Percentiles rank a stretch among this genome's conserved stretches.
phyloP scores from a whole-genome alignment of 2,329 filamentous ascomycete species.

The Nemania abortiva region DNA sequence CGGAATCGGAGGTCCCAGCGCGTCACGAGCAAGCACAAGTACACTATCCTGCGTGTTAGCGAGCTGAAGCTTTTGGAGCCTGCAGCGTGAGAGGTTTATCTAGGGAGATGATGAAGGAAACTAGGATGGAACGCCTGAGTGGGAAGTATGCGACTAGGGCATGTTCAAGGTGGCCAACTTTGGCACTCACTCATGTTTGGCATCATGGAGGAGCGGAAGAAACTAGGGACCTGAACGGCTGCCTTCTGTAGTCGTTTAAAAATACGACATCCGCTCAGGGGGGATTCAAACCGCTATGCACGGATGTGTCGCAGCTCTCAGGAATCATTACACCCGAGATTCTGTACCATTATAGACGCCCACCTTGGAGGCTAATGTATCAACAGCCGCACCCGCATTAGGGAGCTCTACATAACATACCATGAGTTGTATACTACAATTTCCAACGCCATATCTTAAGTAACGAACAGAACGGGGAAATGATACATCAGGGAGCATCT shows the following conservation, averaged over 20 bases:
- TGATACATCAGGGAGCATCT: background rate
- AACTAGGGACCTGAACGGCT: too few relatives aligned
- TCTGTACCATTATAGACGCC: conserved; percentile 30
- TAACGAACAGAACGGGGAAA: background rate
- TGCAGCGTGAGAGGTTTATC: conserved; percentile 6
- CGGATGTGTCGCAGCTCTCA: background rate
- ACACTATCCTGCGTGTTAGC: conserved; percentile 86
- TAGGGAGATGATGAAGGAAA: background rate
- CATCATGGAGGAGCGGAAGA: background rate
- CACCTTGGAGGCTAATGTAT: conserved; percentile 17
- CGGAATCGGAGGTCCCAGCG: conserved; percentile 78
- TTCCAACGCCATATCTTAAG: background rate
- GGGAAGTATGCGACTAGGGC: background rate
- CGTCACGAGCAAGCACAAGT: conserved; percentile 90
- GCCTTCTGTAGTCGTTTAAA: background rate
- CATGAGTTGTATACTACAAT: conserved; percentile 16
- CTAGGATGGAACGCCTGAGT: too few relatives aligned
- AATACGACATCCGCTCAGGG: background rate
- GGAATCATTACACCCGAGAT: conserved; percentile 19
- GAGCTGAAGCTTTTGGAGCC: conserved; percentile 73
- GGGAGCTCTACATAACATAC: conserved; percentile 6
- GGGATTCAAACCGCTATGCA: background rate
- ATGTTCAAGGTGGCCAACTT: background rate
- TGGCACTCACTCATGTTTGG: background rate
- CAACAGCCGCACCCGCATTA: background rate